Evolutionary conservation across 371 early-diverging fungal species (phyloP).

Genomic region (Parasitella parasitica): DNA sequence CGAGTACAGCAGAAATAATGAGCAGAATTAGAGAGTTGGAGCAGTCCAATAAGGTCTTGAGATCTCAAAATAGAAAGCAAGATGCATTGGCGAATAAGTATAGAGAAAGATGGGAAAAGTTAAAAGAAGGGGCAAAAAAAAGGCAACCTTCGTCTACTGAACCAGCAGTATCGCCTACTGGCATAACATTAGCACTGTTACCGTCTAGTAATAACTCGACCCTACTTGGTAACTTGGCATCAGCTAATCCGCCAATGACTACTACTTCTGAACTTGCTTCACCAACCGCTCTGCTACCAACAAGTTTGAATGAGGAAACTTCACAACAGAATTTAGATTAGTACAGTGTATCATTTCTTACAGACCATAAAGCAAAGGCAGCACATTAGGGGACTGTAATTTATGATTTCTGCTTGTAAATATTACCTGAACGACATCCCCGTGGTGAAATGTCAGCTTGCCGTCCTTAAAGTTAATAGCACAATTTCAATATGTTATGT

Average conservation of each 20-base stretch:
- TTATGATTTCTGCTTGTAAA: no score
- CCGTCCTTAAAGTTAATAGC: no score
- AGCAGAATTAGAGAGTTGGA: conserved; percentile 55
- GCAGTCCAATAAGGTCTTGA: conserved; percentile 50
- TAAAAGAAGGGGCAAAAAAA: conserved; percentile 85
- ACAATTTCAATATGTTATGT: no score
- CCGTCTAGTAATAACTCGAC: conserved; percentile 1
- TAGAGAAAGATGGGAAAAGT: conserved; percentile 84
- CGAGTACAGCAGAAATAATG: conserved; percentile 20
- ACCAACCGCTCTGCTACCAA: no score
- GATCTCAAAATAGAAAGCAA: conserved; percentile 54
- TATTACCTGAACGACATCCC: no score
- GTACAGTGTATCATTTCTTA: no score
- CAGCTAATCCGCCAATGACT: not conserved
- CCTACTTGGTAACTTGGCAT: not conserved
- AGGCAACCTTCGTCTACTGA: conserved; percentile 29
- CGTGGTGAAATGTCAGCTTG: no score
- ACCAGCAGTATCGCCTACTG: not conserved
- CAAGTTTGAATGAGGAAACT: no score
- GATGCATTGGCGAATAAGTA: conserved; percentile 69
- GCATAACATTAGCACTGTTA: not conserved
- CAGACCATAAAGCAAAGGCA: no score
- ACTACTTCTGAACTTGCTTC: no score
- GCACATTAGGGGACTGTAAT: no score
- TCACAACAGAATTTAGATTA: no score